Conservation (phyloP, 2,329 filamentous ascomycete genomes). For the Colletotrichum endophyticum region DNA sequence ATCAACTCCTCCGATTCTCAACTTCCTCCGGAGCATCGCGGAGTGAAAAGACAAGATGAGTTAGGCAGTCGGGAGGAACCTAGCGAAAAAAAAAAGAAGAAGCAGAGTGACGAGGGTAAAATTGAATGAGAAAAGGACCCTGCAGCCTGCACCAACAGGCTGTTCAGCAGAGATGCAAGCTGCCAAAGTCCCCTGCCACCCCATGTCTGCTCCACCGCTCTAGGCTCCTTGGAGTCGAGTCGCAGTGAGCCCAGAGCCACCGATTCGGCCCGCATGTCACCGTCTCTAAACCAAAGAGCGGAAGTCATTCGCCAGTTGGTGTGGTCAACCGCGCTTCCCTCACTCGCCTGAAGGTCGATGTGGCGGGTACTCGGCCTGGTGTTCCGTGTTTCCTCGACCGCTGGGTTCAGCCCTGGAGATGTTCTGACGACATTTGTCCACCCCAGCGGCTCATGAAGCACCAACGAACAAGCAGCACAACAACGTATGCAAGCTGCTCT, state of each 20-base stretch:
- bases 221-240: background rate
- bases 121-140: background rate
- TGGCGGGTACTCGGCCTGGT: background rate
- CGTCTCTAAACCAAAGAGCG: background rate
- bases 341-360: background rate
- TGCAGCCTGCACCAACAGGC: background rate
- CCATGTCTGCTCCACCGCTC: background rate
- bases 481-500: background rate
- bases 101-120: background rate
- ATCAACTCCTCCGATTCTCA: too few species aligned
- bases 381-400: background rate
- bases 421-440: background rate
- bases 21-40: background rate
- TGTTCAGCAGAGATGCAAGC: background rate
- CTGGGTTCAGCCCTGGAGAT: background rate
- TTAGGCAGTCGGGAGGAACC: background rate
- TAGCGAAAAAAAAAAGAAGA: background rate
- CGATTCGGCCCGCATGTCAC: conserved; percentile 6
- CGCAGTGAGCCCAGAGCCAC: conserved; percentile 9
- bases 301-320: background rate
- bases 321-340: background rate
- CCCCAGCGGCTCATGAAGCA: background rate
- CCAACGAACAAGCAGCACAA: background rate
- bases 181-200: background rate
- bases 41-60: background rate